phyloP scores from a whole-genome alignment of 179 eudicot species.

The Gypsophila paniculata region DNA sequence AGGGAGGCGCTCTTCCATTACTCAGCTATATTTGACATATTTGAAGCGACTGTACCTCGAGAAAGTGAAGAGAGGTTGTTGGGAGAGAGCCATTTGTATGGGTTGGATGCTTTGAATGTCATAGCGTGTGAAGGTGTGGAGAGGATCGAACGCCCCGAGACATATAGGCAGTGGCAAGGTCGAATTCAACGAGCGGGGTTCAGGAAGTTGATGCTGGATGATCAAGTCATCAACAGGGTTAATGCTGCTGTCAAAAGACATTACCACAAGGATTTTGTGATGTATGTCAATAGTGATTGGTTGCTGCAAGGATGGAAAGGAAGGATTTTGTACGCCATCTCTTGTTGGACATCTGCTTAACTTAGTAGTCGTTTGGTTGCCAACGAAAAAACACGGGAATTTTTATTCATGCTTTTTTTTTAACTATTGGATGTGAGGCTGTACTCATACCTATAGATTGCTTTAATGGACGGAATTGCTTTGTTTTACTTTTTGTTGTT shows the following conservation, averaged over 20 bases:
- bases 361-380: not conserved
- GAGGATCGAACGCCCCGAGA: slow-evolving; percentile 47
- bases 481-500: not conserved
- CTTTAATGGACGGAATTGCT: not conserved
- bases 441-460: not conserved
- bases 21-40: slow-evolving; percentile 37
- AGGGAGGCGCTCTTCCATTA: slow-evolving; percentile 37
- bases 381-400: no score
- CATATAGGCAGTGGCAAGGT: slow-evolving; percentile 40
- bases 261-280: slow-evolving; percentile 48
- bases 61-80: slow-evolving; percentile 34
- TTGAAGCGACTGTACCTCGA: slow-evolving; percentile 33
- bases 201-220: slow-evolving; percentile 26
- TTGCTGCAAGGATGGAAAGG: slow-evolving; percentile 57
- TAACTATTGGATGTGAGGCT: not conserved
- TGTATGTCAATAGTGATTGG: slow-evolving; percentile 41
- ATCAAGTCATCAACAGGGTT: slow-evolving; percentile 27
- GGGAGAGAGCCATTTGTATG: slow-evolving; percentile 37
- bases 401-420: not conserved
- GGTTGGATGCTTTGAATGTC: slow-evolving; percentile 34
- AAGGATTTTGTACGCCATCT: slow-evolving; percentile 37
- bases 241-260: slow-evolving; percentile 31
- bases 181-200: slow-evolving; percentile 35
- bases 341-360: slow-evolving; percentile 37
- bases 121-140: slow-evolving; percentile 43